These are phyloP conservation scores for Wallacemonas collosoma DNA, from an alignment of 208 protist genomes.

Conservation along the genomic window DNA sequence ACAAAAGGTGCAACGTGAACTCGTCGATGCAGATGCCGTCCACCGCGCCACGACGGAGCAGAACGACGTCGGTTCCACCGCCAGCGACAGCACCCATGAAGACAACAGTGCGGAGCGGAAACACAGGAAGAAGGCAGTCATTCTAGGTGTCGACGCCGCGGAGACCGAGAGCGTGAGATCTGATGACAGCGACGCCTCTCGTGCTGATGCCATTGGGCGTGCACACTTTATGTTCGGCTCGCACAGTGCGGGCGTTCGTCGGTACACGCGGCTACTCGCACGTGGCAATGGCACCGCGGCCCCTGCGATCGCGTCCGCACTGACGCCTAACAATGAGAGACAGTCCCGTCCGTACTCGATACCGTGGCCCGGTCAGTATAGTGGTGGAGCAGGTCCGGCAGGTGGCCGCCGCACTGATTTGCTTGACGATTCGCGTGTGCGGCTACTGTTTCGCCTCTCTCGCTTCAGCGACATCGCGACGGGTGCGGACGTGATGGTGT, in stretches of 20 bases:
- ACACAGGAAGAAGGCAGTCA: not conserved
- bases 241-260: not conserved
- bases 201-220: not conserved
- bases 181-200: not conserved
- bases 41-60: constrained; percentile 8
- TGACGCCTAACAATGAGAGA: no score
- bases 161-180: not conserved
- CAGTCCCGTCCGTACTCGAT: not conserved
- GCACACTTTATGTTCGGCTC: constrained; percentile 6
- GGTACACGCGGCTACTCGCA: constrained; percentile 11
- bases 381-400: no score
- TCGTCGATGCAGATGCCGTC: not conserved
- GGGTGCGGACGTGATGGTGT: constrained; percentile 16
- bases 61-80: constrained; percentile 1
- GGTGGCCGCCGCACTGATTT: constrained; percentile 21
- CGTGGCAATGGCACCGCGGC: not conserved
- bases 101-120: not conserved
- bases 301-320: no score
- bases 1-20: not conserved
- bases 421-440: constrained; percentile 55
- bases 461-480: constrained; percentile 47
- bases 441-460: constrained; percentile 64
- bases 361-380: not conserved
- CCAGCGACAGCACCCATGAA: not conserved
- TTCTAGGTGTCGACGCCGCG: not conserved